Conservation (phyloP, 2,329 filamentous ascomycete species). For the Trichoderma sp. region DNA sequence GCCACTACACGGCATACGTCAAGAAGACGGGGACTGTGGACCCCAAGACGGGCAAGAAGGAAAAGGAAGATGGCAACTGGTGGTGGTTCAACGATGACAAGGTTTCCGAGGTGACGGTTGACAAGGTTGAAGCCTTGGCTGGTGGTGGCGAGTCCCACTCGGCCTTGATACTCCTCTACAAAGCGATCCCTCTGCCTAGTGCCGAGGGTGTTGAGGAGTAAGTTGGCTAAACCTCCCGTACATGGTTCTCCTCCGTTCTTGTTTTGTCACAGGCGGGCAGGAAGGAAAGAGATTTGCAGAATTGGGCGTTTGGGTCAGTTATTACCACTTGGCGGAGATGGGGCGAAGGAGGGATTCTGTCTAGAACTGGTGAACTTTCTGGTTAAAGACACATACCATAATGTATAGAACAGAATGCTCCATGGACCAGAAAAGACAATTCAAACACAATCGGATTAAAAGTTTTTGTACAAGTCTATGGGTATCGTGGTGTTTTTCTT, state of each 20-base stretch:
- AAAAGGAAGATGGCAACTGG: conserved; percentile 90
- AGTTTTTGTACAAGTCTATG: not conserved
- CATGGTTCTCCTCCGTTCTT: not conserved
- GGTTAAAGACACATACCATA: not conserved
- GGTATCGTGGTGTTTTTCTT: not conserved
- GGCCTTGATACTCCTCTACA: conserved; percentile 77
- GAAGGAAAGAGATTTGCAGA: not conserved
- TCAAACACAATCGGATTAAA: not conserved
- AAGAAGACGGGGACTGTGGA: conserved; percentile 82
- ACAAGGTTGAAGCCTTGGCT: conserved; percentile 87
- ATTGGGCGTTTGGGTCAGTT: not conserved
- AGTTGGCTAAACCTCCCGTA: not conserved
- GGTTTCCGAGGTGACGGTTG: conserved; percentile 85
- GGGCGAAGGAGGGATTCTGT: not conserved
- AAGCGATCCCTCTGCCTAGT: conserved; percentile 67
- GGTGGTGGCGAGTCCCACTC: conserved; percentile 89
- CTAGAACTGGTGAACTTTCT: not conserved
- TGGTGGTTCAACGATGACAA: conserved; percentile 99
- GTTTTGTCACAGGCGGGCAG: not conserved
- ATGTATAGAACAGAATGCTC: not conserved
- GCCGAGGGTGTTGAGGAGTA: conserved; percentile 48
- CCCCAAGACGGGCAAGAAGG: conserved; percentile 72
- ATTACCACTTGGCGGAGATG: not conserved
- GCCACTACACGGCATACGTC: conserved; percentile 96
- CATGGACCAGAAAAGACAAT: not conserved